phyloP scores from a whole-genome alignment of 2,329 filamentous ascomycete genomes.

The Plenodomus lindquistii region DNA sequence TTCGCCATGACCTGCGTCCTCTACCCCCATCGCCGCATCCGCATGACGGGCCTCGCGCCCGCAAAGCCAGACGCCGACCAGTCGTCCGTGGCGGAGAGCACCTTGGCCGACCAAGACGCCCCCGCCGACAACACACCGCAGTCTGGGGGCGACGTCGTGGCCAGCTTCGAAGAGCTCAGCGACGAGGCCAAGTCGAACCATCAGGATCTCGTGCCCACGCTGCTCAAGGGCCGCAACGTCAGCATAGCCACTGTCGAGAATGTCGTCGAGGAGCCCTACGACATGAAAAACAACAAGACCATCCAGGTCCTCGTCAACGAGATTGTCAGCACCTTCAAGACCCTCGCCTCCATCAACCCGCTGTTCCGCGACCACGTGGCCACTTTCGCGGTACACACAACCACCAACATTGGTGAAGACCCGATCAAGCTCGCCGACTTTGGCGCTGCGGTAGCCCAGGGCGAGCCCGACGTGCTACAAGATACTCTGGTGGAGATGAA shows the following conservation, averaged over 20 bases:
- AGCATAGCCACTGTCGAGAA: slow-evolving; percentile 97
- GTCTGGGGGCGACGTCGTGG: slow-evolving; percentile 79
- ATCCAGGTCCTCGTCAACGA: slow-evolving; percentile 94
- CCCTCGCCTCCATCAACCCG: slow-evolving; percentile 90
- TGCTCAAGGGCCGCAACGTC: slow-evolving; percentile 87
- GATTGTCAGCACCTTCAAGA: slow-evolving; percentile 98
- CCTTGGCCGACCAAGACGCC: slow-evolving; percentile 49
- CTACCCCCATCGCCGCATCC: slow-evolving; percentile 94
- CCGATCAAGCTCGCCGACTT: slow-evolving; percentile 96
- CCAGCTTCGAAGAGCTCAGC: slow-evolving; percentile 87
- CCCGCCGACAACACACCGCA: slow-evolving; percentile 56
- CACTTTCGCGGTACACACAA: slow-evolving; percentile 78
- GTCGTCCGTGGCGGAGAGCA: slow-evolving; percentile 45
- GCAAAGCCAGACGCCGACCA: slow-evolving; percentile 53
- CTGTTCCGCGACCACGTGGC: slow-evolving; percentile 97
- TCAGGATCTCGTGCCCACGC: slow-evolving; percentile 82
- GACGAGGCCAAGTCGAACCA: slow-evolving; percentile 57
- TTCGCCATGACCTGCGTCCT: slow-evolving; percentile 87
- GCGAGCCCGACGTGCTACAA: slow-evolving; percentile 87
- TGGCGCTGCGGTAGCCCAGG: slow-evolving; percentile 86
- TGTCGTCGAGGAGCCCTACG: slow-evolving; percentile 82
- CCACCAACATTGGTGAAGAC: slow-evolving; percentile 92
- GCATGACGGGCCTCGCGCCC: slow-evolving; percentile 79
- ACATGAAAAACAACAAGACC: slow-evolving; percentile 85
- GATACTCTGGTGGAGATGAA: slow-evolving; percentile 87